Conservation (phyloP, 257 asterid genomes). For the Scutellaria galericulata region DNA sequence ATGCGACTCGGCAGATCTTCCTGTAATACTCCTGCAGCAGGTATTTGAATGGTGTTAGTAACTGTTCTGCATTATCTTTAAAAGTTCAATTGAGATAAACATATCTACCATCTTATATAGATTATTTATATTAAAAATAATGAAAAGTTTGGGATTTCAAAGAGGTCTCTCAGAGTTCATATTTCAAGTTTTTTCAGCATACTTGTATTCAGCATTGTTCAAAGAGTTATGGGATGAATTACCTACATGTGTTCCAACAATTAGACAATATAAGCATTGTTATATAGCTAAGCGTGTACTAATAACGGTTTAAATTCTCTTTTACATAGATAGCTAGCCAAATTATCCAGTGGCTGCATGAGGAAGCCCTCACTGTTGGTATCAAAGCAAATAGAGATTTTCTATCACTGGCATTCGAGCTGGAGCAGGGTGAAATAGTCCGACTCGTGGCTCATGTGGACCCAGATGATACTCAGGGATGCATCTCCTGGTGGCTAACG, state of each 20-base stretch:
- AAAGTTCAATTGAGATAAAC: neutral
- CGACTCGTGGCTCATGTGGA: slow-evolving; percentile 81
- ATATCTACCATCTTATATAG: neutral
- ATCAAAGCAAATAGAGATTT: slow-evolving; percentile 80
- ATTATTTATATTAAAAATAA: neutral
- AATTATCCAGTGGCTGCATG: slow-evolving; percentile 86
- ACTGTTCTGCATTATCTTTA: neutral
- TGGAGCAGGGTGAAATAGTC: slow-evolving; percentile 77
- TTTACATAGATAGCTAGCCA: slow-evolving; percentile 86
- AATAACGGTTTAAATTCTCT: slow-evolving; percentile 12
- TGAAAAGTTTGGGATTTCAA: neutral
- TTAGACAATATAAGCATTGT: neutral
- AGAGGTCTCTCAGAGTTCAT: neutral
- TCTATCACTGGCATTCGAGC: slow-evolving; percentile 80
- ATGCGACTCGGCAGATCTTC: slow-evolving; percentile 89
- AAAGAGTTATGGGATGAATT: neutral
- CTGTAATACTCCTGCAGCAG: slow-evolving; percentile 89
- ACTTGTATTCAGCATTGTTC: neutral
- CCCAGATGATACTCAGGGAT: slow-evolving; percentile 81
- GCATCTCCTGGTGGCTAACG: slow-evolving; percentile 95
- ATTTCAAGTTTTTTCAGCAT: neutral
- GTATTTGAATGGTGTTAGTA: slow-evolving; percentile 40
- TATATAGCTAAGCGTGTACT: slow-evolving; percentile 2
- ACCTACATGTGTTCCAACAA: neutral
- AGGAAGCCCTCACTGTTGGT: slow-evolving; percentile 80